phyloP scores from a whole-genome alignment of 139 green algal genomes.

The Volvox reticuliferus region DNA sequence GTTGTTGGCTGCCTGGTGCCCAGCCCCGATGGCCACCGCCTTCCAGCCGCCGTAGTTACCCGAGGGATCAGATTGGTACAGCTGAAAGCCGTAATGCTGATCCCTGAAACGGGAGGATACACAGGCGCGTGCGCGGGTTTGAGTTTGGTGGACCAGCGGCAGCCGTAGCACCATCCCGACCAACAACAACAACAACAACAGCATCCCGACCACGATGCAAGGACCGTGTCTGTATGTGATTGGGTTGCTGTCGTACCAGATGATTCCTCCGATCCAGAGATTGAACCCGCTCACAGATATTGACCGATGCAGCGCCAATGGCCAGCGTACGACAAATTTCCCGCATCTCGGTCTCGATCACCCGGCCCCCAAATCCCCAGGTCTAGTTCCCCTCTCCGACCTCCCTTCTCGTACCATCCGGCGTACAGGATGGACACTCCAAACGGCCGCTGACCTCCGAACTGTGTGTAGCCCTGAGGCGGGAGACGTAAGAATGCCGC shows the following conservation, averaged over 20 bases:
- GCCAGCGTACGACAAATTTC: no score
- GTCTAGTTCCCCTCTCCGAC: not conserved
- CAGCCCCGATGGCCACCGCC: slow-evolving; percentile 94
- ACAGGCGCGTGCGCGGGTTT: no score
- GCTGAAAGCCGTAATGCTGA: slow-evolving; percentile 94
- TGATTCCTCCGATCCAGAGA: no score
- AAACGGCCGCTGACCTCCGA: slow-evolving; percentile 96
- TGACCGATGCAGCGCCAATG: no score
- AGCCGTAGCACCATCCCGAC: no score
- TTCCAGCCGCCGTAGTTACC: slow-evolving; percentile 99
- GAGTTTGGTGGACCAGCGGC: no score
- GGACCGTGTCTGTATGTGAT: no score
- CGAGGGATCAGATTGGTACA: slow-evolving; percentile 96
- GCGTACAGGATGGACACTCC: slow-evolving; percentile 98
- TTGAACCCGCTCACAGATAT: no score
- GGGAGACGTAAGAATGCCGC: not conserved
- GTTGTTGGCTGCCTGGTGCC: slow-evolving; percentile 90
- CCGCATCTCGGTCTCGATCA: no score
- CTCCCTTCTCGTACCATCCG: slow-evolving; percentile 82
- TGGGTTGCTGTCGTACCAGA: no score
- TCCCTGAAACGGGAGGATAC: slow-evolving; percentile 74
- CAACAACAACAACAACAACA: no score
- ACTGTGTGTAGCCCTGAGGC: slow-evolving; percentile 96
- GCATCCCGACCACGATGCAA: no score
- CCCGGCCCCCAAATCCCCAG: not conserved